Conservation (phyloP, 2,329 filamentous ascomycete species). For the Penicillium aurantiogriseum region DNA sequence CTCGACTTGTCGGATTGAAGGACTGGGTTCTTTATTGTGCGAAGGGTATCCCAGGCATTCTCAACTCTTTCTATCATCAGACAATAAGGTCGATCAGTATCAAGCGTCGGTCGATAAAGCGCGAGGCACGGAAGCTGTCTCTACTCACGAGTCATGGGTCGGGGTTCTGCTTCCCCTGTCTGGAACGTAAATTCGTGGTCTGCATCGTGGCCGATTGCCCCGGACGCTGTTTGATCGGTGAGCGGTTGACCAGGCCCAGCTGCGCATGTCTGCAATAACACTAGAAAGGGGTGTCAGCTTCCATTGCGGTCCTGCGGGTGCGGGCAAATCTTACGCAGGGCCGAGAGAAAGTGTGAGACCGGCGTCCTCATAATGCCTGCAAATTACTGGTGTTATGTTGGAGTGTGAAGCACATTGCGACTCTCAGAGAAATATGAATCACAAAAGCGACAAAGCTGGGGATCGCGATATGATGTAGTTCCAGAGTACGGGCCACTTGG, state of each 20-base stretch:
- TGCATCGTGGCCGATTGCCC: conserved; percentile 19
- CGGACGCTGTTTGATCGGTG: conserved; percentile 19
- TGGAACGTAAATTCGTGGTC: conserved; percentile 24
- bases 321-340: conserved; percentile 33
- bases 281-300: conserved; percentile 29
- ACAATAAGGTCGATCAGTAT: conserved; percentile 11
- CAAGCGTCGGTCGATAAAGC: not conserved
- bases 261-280: conserved; percentile 33
- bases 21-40: conserved; percentile 26
- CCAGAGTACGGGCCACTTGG: conserved; percentile 37
- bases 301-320: conserved; percentile 2
- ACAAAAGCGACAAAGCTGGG: conserved; percentile 3
- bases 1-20: conserved; percentile 49
- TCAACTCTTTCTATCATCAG: conserved; percentile 32
- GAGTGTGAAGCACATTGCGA: conserved; percentile 38
- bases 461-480: conserved; percentile 22
- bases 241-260: conserved; percentile 26
- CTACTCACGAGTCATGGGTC: conserved; percentile 33
- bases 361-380: conserved; percentile 37
- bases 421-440: conserved; percentile 10
- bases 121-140: not conserved
- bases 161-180: conserved; percentile 17
- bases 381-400: conserved; percentile 17
- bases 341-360: conserved; percentile 35
- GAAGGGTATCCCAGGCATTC: conserved; percentile 32